Base-by-base conservation (phyloP, 2,329 filamentous ascomycete genomes). In the Falciphora oryzae region DNA sequence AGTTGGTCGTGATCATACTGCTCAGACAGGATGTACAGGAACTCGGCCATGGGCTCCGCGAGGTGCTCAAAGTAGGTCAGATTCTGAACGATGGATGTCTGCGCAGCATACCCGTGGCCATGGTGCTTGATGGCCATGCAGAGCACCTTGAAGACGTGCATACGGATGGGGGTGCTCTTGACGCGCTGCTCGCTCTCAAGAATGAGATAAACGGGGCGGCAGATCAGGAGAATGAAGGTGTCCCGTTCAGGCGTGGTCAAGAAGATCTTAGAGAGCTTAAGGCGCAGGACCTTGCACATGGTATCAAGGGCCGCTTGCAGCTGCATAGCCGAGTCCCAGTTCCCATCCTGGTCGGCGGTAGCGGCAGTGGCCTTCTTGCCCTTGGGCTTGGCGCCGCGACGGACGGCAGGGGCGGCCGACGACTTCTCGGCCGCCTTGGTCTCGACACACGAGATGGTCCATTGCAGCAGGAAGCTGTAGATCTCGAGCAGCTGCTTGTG, bases 1-100 rank as follows among this genome's bases (percentile, higher is more conserved):
- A 99, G 83, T 73, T 99, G 95, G 22, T 93, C 91, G 74, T 98
- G 96, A 77, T 99, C 95, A 78, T 98, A 99, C 79, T 97, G 94
- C 74, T 98, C 93, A 1, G 93, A 89, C 31, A 99, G 82, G 72
- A 98, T 99, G 71, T 98, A 92, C 5, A 99, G 80, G 71, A 99
- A 97, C 75, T 99, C 96, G 38, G 95, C 95, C 95, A 99, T 99
- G 1, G 95, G 95, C 73, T 99, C 95, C 0, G 95, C 94, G n/a
- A 99, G 80, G 76, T 99, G 95, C 77, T 99, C 95, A 72, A 98
- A 99, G 75, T 99, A 99, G 6, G 95, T 97, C 69, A 99, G 79
- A 73, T 95, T 98, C 76, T 99, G 95, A 64, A 98, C 93, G 72
- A 99, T 96, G 59, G 93, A 96, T 61, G 96, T 98, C 82, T 99